phyloP scores from a whole-genome alignment of 1,139 yeast genomes.

The Taphrina sp. region DNA sequence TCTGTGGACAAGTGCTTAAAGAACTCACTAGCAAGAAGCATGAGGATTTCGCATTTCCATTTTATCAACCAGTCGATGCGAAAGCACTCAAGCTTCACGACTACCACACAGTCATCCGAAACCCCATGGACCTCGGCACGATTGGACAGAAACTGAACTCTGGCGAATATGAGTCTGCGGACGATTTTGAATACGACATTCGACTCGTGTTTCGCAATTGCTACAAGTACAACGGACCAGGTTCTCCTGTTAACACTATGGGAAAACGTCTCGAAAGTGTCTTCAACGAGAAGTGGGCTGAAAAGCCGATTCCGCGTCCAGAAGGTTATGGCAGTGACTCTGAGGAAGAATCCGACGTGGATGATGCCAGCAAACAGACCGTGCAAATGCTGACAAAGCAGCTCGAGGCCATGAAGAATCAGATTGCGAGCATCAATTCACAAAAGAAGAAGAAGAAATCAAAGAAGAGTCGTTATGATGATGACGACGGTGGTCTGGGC shows the following conservation, averaged over 20 bases:
- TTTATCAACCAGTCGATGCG: slow-evolving; percentile 91
- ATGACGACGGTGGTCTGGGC: slow-evolving; percentile 36
- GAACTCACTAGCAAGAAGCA: slow-evolving; percentile 82
- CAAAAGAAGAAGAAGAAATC: slow-evolving; percentile 40
- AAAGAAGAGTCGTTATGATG: slow-evolving; percentile 36
- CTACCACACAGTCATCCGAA: slow-evolving; percentile 76
- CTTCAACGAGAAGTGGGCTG: slow-evolving; percentile 85
- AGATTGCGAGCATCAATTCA: slow-evolving; percentile 52
- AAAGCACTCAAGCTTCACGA: slow-evolving; percentile 90
- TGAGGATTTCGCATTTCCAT: slow-evolving; percentile 81
- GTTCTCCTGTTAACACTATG: slow-evolving; percentile 92
- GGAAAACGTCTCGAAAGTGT: slow-evolving; percentile 85
- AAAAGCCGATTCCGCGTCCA: slow-evolving; percentile 71
- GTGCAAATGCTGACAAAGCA: slow-evolving; percentile 81
- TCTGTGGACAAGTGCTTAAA: slow-evolving; percentile 75
- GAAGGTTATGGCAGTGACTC: slow-evolving; percentile 47
- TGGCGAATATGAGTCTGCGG: slow-evolving; percentile 85
- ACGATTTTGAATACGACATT: slow-evolving; percentile 80
- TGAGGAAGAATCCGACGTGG: slow-evolving; percentile 68
- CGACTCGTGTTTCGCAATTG: slow-evolving; percentile 83
- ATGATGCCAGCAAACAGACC: slow-evolving; percentile 59
- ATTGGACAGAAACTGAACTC: slow-evolving; percentile 74
- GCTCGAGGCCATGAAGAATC: slow-evolving; percentile 67
- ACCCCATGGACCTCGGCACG: slow-evolving; percentile 94
- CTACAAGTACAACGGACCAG: slow-evolving; percentile 89